Base-by-base conservation (phyloP, 331 rosid species). In the Ulmus americana region DNA sequence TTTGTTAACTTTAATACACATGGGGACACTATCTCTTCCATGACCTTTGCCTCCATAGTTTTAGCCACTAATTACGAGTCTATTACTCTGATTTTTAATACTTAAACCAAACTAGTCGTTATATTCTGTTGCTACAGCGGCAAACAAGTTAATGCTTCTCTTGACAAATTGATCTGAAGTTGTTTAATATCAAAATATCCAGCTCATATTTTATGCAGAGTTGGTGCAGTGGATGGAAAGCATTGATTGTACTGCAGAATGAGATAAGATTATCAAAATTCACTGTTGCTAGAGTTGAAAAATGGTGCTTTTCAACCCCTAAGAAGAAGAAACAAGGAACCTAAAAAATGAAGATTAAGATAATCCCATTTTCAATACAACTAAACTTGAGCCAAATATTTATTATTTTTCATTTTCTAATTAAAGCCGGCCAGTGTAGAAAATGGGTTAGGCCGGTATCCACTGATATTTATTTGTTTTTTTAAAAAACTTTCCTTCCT, bases 251-350 rank as follows among this genome's bases (percentile, higher is more conserved):
- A 13, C 43, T 12, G 13, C 45, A 4, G 67, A 46, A 61, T 10
- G 16, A 47, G 35, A 46, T 20, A 40, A 28, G 67, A 48, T 11
- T 1, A 48, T 28, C 35, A 43, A 63, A 63, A 45, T 5, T 63
- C 42, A 60, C 20, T 35, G 43, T 60, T 14, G 65, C 15, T 42
- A 28, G 49, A 15, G 65, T 42, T 60, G 48, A 44, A 60, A 60
- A 6, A 43, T 14, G 50, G 39, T 7, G 42, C 50, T 42, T 59
- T 14, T 15, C 11, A 58, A 48, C 35, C 35, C 35, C 3, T 28
- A 28, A 28, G 35, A 28, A 28, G 35, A 28, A 28, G 35, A 28
- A 28, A 28, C 35, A 3, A 28, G 2, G 0, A 28, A 3, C 35
- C 0, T 28, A 28, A 28, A 28, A 28, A 28, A 28, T 56, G 8